Conservation (phyloP, 225 moss, liverwort and hornwort genomes). For the Pseudoscleropodium purum region DNA sequence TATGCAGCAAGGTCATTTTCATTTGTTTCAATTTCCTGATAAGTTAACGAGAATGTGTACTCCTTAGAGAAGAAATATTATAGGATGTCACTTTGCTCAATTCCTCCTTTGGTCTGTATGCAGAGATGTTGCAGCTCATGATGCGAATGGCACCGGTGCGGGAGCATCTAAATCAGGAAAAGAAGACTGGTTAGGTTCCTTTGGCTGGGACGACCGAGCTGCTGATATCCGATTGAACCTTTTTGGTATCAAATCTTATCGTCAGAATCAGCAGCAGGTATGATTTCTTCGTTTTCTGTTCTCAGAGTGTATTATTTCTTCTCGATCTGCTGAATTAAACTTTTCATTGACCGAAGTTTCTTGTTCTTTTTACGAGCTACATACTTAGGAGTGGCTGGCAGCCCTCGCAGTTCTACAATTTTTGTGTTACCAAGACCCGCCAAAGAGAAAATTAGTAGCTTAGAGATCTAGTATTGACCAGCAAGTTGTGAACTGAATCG, state of each 20-base stretch:
- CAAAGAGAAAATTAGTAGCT: not conserved
- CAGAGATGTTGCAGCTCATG: conserved; percentile 45
- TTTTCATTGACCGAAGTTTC: not conserved
- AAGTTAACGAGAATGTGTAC: not conserved
- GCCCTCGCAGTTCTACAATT: not conserved
- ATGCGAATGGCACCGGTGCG: conserved; percentile 24
- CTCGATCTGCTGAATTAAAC: not conserved
- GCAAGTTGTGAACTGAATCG: conserved; percentile 6
- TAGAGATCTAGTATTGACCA: not conserved
- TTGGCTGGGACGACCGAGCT: conserved; percentile 82
- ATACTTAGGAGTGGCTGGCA: not conserved
- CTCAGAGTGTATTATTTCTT: not conserved
- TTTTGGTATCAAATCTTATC: conserved; percentile 83
- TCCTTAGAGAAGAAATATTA: not conserved
- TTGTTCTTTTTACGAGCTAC: not conserved
- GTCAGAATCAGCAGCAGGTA: conserved; percentile 88
- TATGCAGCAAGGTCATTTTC: not conserved
- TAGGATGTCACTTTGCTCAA: not conserved
- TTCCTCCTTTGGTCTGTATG: not conserved
- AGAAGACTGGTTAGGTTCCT: conserved; percentile 72
- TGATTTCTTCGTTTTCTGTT: not conserved
- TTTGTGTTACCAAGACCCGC: not conserved
- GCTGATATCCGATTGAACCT: conserved; percentile 74
- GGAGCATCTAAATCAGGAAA: conserved; percentile 40
- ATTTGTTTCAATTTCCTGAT: not conserved